Evolutionary conservation across 139 green algal genomes (phyloP).

Genomic region (Pseudopediastrum boryanum): DNA sequence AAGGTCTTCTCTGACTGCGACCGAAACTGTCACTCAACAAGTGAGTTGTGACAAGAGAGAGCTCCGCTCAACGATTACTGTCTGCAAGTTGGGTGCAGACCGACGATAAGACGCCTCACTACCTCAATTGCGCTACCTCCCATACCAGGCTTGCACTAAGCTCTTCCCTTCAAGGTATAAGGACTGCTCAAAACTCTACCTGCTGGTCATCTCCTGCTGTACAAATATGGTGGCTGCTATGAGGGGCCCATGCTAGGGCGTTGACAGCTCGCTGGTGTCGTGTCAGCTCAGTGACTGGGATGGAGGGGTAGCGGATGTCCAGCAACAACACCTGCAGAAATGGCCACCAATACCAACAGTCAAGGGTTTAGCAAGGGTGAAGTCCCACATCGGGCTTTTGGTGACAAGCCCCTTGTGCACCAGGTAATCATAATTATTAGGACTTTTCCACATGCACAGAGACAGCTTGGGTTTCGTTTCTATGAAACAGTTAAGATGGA

Average conservation of each 20-base stretch:
- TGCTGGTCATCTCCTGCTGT: slow-evolving; percentile 86
- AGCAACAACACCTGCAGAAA: slow-evolving; percentile 72
- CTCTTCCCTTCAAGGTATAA: background rate
- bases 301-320: slow-evolving; percentile 91
- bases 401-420: background rate
- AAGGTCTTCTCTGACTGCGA: background rate
- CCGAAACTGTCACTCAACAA: background rate
- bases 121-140: background rate
- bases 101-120: background rate
- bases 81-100: background rate
- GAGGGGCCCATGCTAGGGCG: slow-evolving; percentile 92
- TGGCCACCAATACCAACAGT: slow-evolving; percentile 8
- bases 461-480: background rate
- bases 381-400: too few species aligned
- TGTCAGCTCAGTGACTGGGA: slow-evolving; percentile 90
- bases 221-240: slow-evolving; percentile 92
- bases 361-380: background rate
- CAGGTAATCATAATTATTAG: background rate
- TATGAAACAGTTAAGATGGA: background rate
- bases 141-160: background rate
- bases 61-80: background rate
- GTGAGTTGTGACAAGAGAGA: background rate
- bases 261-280: slow-evolving; percentile 88
- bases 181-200: slow-evolving; percentile 8
- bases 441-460: background rate